Evolutionary conservation across 257 asterid genomes (phyloP), one percentile per base, ranked within the genome.

Genomic region (Anisodus acutangulus): DNA sequence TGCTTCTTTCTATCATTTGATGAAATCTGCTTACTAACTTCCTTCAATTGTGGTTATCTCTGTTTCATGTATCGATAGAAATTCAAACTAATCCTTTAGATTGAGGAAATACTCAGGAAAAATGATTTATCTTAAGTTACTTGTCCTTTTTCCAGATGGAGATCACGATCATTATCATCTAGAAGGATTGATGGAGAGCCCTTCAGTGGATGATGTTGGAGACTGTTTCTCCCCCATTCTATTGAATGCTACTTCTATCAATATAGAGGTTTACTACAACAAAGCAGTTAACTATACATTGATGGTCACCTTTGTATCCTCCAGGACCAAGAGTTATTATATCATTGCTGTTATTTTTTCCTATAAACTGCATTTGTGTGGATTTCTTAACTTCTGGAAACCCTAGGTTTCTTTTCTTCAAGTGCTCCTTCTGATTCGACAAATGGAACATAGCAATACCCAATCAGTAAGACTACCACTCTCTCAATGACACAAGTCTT

Each of bases 261-360:
- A 95, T 85, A 89, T 91, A 64, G 98, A 95, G 80, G 91, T 95
- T 86, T 97, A 95, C 92, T 95, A 95, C 90, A 95, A 90, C 67
- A 97, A 97, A 91, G 98, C 98, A 60, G 94, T 97, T 31, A 97
- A 97, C 87, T 95, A 97, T 90, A 93, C 98, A 43, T 85, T 97
- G 96, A 92, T 97, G 99, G 97, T 97, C 87, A 97, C 99, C 87
- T 95, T 97, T 93, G 99, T 97, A 95, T 97, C 99, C 98, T 95
- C 88, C 69, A 57, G 64, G 87, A 31, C 35, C 69, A 57, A 72
- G 87, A 82, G 54, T 82, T 26, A 22, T 80, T 19, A 74, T 69
- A 57, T 83, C 83, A 47, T 78, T 55, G 54, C 13, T 74, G 72
- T 3, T 79, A 79, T 83, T 84, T 54, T 3, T 72, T 12, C 35